Base-by-base conservation (phyloP, 2,329 filamentous ascomycete genomes). In the Microsporum ferrugineum region DNA sequence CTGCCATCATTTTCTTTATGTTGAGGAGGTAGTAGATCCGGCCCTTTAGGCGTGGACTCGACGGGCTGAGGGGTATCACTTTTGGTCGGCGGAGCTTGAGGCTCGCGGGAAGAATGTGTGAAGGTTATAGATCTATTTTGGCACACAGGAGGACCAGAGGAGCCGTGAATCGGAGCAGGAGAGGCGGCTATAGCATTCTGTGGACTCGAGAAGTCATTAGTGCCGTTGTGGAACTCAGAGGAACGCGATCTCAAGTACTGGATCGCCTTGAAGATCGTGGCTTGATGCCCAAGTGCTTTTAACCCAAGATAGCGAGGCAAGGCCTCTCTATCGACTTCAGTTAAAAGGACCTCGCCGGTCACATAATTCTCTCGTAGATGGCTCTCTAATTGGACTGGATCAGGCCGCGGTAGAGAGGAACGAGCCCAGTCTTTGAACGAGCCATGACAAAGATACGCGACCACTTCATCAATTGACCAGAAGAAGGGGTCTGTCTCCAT, bases 401-500 rank as follows among this genome's bases (percentile, higher is more conserved):
- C 77, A 61, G 70, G 69, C 14, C 66, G 63, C 5, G 67, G 66
- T 8, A 66, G 62, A n/a, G 66, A 63, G 14, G 68, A 71, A 23
- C 66, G 65, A 7, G 71, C 68, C 73, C 75, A 77, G 58, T 71
- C 68, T 7, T 82, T 79, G 56, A 77, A 76, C 2, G 77, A 69
- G 1, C 76, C 68, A 27, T 80, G 77, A 69, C 86, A 89, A 2
- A 95, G 77, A 68, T 86, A 84, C 14, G 78, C 71, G 7, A 88
- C 80, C 8, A 95, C 83, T 39, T 84, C 79, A 41, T 87, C 83
- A 36, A 85, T 78, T 39, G 81, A 80, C 90, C 90, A 95, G 60
- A 80, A 69, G 71, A 85, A 87, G n/a, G 90, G 89, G 73, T 95
- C 89, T 61, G 36, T 27, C 10, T 43, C 36, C 55, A 57, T 57